Base-by-base conservation (phyloP, 1,284 basidiomycete species). In the Sporisorium iseilematis-ciliati region DNA sequence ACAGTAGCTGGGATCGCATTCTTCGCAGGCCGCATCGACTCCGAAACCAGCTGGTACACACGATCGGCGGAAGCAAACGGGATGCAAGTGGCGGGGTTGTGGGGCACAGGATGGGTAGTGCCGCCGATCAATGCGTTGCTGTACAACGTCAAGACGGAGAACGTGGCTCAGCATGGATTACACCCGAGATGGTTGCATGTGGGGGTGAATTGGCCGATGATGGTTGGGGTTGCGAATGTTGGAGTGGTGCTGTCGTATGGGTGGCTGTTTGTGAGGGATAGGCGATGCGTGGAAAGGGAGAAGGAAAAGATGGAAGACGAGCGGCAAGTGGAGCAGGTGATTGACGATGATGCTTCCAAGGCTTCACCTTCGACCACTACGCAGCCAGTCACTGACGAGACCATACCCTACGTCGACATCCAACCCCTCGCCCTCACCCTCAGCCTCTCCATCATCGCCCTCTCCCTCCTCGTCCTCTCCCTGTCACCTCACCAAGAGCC, bases 401-500 rank as follows among this genome's bases (percentile, higher is more conserved):
- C 43, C 38, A 25, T 16, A 38, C 41, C 61, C 4, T 45, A 51
- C 46, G 41, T 59, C 48, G 61, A 69, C 52, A 45, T 60, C 35
- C 54, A 57, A 29, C 51, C 54, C 4, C 7, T 53, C 38, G 49
- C 60, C 14, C 18, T 59, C n/a, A 21, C 35, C 20, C 33, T 70
- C 29, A 60, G 41, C 26, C 57, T 69, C 14, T 4, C 12, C 16
- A 61, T 43, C 16, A 62, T 77, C 48, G 12, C 67, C 43, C 35
- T 80, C 40, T 61, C 73, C 10, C 60, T 81, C 26, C 29, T 48
- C 1, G 25, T 80, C 18, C 78, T 86, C 3, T 86, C 85, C 10
- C 56, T 83, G 23, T 81, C 80, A 16, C 84, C 85, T 1, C 85
- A 86, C 46, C 85, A 86, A 60, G 85, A 86, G 57, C 80, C 85